Conservation (phyloP, 78 protist species). For the Dictyostelium capitatum region DNA sequence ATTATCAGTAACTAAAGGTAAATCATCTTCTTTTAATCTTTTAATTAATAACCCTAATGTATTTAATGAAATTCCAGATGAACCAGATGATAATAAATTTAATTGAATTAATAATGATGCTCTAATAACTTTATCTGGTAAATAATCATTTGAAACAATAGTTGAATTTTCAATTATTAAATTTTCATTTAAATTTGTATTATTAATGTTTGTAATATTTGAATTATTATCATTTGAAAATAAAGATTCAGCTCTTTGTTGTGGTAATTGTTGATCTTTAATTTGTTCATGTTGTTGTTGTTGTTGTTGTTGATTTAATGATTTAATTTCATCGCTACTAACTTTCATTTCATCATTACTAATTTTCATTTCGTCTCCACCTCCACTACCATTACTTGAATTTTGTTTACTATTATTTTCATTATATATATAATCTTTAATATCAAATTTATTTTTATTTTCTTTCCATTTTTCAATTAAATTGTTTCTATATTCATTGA, state of each 20-base stretch:
- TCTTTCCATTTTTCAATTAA: background rate
- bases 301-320: background rate
- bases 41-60: background rate
- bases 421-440: background rate
- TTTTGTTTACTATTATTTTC: background rate
- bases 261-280: conserved; percentile 10
- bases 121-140: conserved; percentile 15
- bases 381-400: no score
- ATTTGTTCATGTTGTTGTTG: conserved; percentile 12
- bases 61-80: background rate
- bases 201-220: background rate
- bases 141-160: background rate
- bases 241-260: background rate
- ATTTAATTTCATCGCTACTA: background rate
- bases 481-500: background rate
- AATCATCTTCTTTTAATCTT: conserved; percentile 28
- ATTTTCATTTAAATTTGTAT: background rate
- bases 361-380: background rate
- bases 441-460: conserved; percentile 7
- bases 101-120: conserved; percentile 33
- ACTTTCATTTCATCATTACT: background rate
- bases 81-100: conserved; percentile 27
- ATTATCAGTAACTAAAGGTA: conserved; percentile 13
- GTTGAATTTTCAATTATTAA: conserved; percentile 14
- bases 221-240: background rate